Base-by-base conservation (phyloP, 352 stramenopile genomes). In the Aphanomyces cochlioides region DNA sequence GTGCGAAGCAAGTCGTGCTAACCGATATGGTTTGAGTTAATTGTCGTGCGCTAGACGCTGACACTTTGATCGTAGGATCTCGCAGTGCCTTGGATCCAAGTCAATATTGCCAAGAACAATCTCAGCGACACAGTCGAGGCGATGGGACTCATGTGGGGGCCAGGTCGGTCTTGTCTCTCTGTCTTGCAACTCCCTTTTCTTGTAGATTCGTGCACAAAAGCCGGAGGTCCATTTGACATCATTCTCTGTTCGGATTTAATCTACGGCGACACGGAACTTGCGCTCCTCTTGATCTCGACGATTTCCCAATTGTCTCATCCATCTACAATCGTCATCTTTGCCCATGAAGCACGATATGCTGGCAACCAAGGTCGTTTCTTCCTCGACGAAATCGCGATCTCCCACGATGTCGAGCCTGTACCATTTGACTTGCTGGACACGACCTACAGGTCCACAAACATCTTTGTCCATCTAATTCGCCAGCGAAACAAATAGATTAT, bases 201-300 rank as follows among this genome's bases (percentile, higher is more conserved):
- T n/a, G 43, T 50, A 50, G 43, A 50, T n/a, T 12, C 43, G 0
- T 50, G 43, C 43, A 50, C 17, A 12, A 50, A 12, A 12, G 43
- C 10, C 43, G 43, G 17, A 12, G 17, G 63, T 13, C 64, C 67
- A 15, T 85, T 87, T 66, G 80, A 87, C 59, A 72, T 85, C 12
- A 80, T 87, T 19, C 63, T 87, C 39, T 87, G 80, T 56, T 87
- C 80, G 36, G 80, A 87, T 54, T 66, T 87, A 64, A 75, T 87
- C 15, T 87, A 87, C 65, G 80, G 78, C 38, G 75, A 87, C 63
- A 75, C 43, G 38, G 72, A 79, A 21, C 78, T 84, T 70, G 77
- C 80, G 47, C 58, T 73, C 7, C 76, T 78, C 63, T 63, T 87
- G 43, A 74, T 84, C 68, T 40, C 73, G 69, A 84, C 80, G 47